phyloP scores from a whole-genome alignment of 345 rosid species.

The Limnanthes douglasii region DNA sequence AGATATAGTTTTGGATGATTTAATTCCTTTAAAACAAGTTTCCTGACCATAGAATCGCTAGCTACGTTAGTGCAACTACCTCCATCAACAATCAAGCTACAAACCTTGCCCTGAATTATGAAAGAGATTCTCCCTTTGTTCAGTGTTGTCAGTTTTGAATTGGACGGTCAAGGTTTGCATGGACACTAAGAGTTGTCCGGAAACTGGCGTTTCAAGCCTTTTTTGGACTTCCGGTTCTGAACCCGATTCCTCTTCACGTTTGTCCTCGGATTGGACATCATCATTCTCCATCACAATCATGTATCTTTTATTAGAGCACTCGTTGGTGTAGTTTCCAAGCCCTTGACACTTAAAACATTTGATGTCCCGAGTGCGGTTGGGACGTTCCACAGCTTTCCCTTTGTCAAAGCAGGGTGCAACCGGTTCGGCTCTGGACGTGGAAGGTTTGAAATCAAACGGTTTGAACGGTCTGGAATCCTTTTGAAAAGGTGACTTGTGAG shows the following conservation, averaged over 20 bases:
- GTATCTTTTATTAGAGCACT: not conserved
- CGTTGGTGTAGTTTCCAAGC: not conserved
- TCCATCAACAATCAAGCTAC: not conserved
- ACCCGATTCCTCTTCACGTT: not conserved
- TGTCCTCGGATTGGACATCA: not conserved
- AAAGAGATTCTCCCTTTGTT: not conserved
- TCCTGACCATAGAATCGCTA: not conserved
- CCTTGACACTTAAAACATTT: not conserved
- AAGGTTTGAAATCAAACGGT: not conserved
- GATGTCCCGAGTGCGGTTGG: not conserved
- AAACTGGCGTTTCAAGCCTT: too few relatives aligned
- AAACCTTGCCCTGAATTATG: not conserved
- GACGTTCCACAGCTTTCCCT: not conserved
- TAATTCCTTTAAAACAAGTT: not conserved
- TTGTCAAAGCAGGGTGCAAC: too few relatives aligned
- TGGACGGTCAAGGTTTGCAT: not conserved
- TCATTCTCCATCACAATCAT: not conserved
- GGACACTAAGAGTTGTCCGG: not conserved
- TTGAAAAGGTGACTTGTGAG: not conserved
- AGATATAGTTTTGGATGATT: not conserved
- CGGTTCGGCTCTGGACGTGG: too few relatives aligned
- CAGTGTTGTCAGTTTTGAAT: not conserved
- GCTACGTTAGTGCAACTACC: not conserved
- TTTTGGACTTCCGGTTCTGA: not conserved
- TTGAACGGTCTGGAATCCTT: not conserved